Conservation (phyloP, 495 filamentous ascomycete species). For the Aspergillus campestris region DNA sequence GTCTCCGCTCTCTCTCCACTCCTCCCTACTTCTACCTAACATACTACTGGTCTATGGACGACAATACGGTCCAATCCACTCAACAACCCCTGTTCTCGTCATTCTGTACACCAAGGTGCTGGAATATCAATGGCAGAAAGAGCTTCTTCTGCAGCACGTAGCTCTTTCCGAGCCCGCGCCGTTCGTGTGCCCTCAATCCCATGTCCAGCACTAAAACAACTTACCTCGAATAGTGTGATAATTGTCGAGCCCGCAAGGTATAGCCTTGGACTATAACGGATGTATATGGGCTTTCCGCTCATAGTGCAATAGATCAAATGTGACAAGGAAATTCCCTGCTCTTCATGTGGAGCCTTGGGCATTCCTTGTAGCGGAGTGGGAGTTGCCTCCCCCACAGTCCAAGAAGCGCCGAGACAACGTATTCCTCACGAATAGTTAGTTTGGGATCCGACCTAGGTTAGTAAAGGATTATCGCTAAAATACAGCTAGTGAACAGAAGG, state of each 20-base stretch:
- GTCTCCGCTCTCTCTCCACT: too few relatives aligned
- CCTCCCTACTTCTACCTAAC: too few relatives aligned
- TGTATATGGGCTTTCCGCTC: too few relatives aligned
- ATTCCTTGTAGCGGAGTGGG: slow-evolving; percentile 12
- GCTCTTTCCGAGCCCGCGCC: slow-evolving; percentile 16
- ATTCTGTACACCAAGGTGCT: too few relatives aligned
- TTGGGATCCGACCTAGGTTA: too few relatives aligned
- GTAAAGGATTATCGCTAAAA: background rate
- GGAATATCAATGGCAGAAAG: too few relatives aligned
- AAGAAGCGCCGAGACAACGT: background rate
- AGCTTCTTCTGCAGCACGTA: background rate
- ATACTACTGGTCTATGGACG: too few relatives aligned
- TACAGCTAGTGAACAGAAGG: slow-evolving; percentile 9
- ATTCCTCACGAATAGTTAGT: slow-evolving; percentile 12
- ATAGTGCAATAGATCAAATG: slow-evolving; percentile 14
- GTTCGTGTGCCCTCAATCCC: slow-evolving; percentile 4
- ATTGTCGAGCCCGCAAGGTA: slow-evolving; percentile 22
- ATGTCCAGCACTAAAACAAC: background rate
- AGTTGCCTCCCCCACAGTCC: background rate
- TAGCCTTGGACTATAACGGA: background rate
- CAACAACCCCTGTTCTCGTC: too few relatives aligned
- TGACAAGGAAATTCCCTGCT: slow-evolving; percentile 17
- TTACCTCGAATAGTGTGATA: slow-evolving; percentile 15
- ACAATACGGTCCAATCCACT: too few relatives aligned
- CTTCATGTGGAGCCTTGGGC: slow-evolving; percentile 14